Conservation (phyloP, 352 stramenopile species). For the Phytophthora fragariae region DNA sequence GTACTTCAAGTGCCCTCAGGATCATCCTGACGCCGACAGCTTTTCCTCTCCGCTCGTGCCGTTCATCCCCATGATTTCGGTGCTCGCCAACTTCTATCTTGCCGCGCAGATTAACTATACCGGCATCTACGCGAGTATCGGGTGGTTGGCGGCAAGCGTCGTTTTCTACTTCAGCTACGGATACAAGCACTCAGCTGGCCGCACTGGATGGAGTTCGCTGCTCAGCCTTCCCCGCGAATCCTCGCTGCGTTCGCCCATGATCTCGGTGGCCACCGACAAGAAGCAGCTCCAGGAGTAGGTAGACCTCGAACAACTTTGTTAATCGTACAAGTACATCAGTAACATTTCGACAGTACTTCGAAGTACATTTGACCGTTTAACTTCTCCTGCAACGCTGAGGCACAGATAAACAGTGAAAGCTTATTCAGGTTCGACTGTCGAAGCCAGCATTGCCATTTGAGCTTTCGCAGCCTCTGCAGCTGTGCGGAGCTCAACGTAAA, state of each 20-base stretch:
- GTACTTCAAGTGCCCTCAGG: constrained; percentile 69
- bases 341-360: neutral
- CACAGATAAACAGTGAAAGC: neutral
- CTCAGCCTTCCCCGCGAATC: constrained; percentile 59
- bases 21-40: constrained; percentile 48
- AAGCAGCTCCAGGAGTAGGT: constrained; percentile 47
- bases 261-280: constrained; percentile 50
- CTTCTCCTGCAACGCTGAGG: neutral
- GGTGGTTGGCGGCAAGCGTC: constrained; percentile 65
- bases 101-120: constrained; percentile 64
- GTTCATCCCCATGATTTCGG: constrained; percentile 62
- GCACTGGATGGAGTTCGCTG: constrained; percentile 65
- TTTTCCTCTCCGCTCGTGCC: constrained; percentile 77
- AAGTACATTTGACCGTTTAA: neutral
- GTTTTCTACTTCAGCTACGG: constrained; percentile 85
- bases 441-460: constrained; percentile 35
- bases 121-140: constrained; percentile 57
- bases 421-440: constrained; percentile 23
- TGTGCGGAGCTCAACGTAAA: constrained; percentile 62
- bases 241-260: constrained; percentile 55
- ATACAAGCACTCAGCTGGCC: constrained; percentile 70
- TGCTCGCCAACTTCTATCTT: constrained; percentile 78
- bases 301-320: constrained; percentile 14
- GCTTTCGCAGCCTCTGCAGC: constrained; percentile 44
- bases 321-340: constrained; percentile 25